Evolutionary conservation across 352 stramenopile species (phyloP).

Genomic region (Phytopythium helicoides): DNA sequence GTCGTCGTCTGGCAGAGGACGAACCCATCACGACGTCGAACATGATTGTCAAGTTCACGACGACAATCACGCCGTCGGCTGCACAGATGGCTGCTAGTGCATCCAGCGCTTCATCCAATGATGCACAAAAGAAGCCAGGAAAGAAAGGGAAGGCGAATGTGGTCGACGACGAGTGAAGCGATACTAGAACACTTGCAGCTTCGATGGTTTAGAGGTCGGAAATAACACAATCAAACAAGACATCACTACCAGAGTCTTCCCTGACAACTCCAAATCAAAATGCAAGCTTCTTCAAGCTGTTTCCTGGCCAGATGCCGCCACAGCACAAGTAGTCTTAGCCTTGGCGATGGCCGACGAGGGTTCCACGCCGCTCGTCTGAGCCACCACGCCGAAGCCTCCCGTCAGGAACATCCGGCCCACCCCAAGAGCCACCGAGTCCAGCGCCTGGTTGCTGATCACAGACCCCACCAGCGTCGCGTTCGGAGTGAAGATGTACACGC

Average conservation of each 20-base stretch:
- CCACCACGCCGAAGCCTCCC: conserved; percentile 62
- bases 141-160: conserved; percentile 22
- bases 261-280: neutral
- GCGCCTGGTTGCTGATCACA: conserved; percentile 48
- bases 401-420: conserved; percentile 77
- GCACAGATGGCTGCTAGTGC: conserved; percentile 3
- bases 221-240: neutral
- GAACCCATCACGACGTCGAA: conserved; percentile 58
- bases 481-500: conserved; percentile 66
- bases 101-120: conserved; percentile 15
- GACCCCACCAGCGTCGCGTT: conserved; percentile 51
- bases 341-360: conserved; percentile 22
- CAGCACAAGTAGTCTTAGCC: conserved; percentile 47
- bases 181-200: conserved; percentile 1
- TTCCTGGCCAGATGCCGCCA: too few species aligned
- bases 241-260: neutral
- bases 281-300: conserved; percentile 8
- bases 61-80: conserved; percentile 39
- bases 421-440: conserved; percentile 62
- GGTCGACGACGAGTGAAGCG: conserved; percentile 19
- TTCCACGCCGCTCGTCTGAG: conserved; percentile 46
- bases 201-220: neutral
- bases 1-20: conserved; percentile 67
- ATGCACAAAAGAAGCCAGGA: conserved; percentile 32
- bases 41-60: conserved; percentile 80